phyloP scores from a whole-genome alignment of 1,284 basidiomycete genomes.

The Blastosporella zonata region DNA sequence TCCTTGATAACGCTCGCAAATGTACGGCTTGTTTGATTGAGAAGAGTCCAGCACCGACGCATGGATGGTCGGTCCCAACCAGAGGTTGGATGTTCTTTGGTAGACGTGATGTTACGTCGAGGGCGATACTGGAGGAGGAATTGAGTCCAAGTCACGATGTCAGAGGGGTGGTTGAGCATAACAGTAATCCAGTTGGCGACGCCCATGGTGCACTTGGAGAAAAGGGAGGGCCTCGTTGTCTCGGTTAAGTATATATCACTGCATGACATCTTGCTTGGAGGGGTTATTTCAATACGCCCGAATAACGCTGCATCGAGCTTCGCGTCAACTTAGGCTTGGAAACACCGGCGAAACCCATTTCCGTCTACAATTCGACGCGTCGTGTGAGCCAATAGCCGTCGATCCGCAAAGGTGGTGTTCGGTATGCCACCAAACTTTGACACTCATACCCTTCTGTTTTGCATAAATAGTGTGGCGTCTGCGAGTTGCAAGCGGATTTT shows the following conservation, averaged over 20 bases:
- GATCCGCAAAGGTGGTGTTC: too few species aligned
- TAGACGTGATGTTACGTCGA: slow-evolving; percentile 67
- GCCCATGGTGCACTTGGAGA: not conserved
- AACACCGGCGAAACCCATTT: not conserved
- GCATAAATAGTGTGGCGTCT: too few species aligned
- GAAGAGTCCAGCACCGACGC: slow-evolving; percentile 87
- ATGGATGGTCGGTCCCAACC: slow-evolving; percentile 85
- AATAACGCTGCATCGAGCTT: not conserved
- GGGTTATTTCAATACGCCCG: not conserved
- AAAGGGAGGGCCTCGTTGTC: not conserved
- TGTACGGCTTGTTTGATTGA: slow-evolving; percentile 87
- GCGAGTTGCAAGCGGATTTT: too few species aligned
- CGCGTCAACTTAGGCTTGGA: not conserved
- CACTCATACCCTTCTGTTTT: too few species aligned
- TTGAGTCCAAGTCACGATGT: not conserved
- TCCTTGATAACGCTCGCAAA: slow-evolving; percentile 97
- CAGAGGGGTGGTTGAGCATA: not conserved
- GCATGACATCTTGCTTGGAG: not conserved
- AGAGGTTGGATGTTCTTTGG: slow-evolving; percentile 68
- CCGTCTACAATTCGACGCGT: too few species aligned
- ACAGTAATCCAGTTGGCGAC: not conserved
- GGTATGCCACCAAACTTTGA: too few species aligned
- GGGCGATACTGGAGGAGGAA: not conserved
- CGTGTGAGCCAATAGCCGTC: too few species aligned
- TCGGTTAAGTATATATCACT: not conserved